Evolutionary conservation across 2,329 filamentous ascomycete genomes (phyloP).

Genomic region (Phialemoniopsis sp.): DNA sequence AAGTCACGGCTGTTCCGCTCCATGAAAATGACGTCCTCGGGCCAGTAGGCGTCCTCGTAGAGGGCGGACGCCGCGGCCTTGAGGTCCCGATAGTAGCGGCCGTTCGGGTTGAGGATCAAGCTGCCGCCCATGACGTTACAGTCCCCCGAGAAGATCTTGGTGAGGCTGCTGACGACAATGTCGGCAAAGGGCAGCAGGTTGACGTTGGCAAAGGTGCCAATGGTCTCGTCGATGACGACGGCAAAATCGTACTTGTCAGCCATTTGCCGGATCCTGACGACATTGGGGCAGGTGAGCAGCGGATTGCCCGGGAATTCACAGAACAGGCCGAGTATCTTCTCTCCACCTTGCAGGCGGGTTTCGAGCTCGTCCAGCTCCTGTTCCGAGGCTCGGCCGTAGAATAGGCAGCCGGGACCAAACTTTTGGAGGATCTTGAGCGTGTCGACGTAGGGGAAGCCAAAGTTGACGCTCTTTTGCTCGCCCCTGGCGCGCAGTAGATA

Average conservation of each 20-base stretch:
- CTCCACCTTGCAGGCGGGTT: constrained; percentile 61
- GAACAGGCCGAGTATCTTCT: constrained; percentile 78
- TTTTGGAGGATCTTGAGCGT: constrained; percentile 94
- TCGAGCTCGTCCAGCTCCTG: constrained; percentile 84
- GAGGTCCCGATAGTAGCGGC: constrained; percentile 66
- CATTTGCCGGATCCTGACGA: constrained; percentile 72
- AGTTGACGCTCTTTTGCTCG: constrained; percentile 72
- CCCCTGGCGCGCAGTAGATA: constrained; percentile 63
- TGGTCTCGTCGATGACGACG: constrained; percentile 91
- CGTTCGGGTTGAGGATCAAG: constrained; percentile 58
- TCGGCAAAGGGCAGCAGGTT: constrained; percentile 88
- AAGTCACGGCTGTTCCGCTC: constrained; percentile 97
- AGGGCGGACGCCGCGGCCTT: constrained; percentile 63
- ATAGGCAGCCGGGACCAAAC: constrained; percentile 83
- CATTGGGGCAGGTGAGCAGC: constrained; percentile 77
- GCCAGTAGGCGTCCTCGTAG: constrained; percentile 83
- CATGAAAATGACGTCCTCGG: constrained; percentile 90
- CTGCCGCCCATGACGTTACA: constrained; percentile 98
- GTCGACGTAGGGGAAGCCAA: constrained; percentile 97
- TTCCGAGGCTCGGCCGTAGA: constrained; percentile 78
- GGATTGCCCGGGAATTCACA: constrained; percentile 96
- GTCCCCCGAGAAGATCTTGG: constrained; percentile 96
- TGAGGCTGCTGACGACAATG: constrained; percentile 89
- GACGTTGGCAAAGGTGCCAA: constrained; percentile 94
- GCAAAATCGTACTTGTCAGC: constrained; percentile 84